phyloP scores from a whole-genome alignment of 768 basidiomycete species.

The Rhodotorula sphaerocarpa region DNA sequence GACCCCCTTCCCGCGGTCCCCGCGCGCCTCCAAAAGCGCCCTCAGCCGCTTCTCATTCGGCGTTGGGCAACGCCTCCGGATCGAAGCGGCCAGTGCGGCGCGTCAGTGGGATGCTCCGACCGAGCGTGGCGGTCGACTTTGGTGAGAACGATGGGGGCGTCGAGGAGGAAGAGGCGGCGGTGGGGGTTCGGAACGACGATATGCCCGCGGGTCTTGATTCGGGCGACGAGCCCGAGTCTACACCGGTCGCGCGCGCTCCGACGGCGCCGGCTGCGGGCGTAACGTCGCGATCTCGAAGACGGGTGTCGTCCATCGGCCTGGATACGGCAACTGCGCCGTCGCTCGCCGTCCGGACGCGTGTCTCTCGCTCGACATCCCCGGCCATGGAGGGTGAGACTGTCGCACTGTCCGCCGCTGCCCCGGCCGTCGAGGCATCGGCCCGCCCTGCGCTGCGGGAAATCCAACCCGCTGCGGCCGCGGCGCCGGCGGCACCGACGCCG shows the following conservation, averaged over 20 bases:
- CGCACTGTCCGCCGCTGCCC: neutral
- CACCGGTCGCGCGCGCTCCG: too few relatives aligned
- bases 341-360: neutral
- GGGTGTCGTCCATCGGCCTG: neutral
- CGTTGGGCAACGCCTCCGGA: neutral
- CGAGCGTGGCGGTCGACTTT: neutral
- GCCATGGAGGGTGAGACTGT: neutral
- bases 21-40: conserved; percentile 12
- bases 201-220: too few relatives aligned
- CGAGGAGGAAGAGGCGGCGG: neutral
- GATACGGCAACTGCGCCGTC: neutral
- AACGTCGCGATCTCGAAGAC: too few relatives aligned
- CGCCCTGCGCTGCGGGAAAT: neutral
- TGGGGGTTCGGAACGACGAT: too few relatives aligned
- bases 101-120: conserved; percentile 1
- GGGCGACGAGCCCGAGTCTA: too few relatives aligned
- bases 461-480: neutral
- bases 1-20: conserved; percentile 1
- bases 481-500: neutral
- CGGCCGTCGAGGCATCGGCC: neutral
- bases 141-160: neutral
- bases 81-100: neutral
- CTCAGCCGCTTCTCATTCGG: conserved; percentile 5
- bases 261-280: too few relatives aligned
- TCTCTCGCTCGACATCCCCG: neutral